Conservation (phyloP, 108 stramenopile genomes). For the Pseudonitzschia delicatissima region DNA sequence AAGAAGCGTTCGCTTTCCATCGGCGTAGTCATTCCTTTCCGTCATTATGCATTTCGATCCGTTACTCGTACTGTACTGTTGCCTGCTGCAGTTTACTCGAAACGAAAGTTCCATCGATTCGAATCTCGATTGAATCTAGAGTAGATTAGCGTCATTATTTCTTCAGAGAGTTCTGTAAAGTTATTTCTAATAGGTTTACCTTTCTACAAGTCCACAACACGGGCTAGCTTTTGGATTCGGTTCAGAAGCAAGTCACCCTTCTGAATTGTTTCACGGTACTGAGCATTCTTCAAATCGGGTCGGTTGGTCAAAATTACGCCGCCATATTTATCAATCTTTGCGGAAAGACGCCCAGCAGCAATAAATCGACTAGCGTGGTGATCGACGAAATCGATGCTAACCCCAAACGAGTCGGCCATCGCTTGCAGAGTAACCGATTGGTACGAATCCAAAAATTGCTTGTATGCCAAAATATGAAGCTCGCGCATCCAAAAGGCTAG, state of each 20-base stretch:
- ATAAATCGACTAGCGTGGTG: slow-evolving; percentile 95
- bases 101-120: no score
- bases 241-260: slow-evolving; percentile 96
- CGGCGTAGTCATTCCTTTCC: no score
- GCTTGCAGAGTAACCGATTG: slow-evolving; percentile 89
- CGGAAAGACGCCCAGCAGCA: slow-evolving; percentile 90
- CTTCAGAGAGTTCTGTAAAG: no score
- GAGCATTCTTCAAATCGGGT: slow-evolving; percentile 94
- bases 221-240: slow-evolving; percentile 93
- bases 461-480: slow-evolving; percentile 91
- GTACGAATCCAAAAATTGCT: slow-evolving; percentile 99
- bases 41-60: no score
- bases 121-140: no score
- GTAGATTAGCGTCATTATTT: no score
- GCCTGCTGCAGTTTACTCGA: no score
- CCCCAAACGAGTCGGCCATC: slow-evolving; percentile 96
- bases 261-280: slow-evolving; percentile 96
- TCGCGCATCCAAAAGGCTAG: slow-evolving; percentile 86
- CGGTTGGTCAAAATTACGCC: slow-evolving; percentile 95
- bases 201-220: slow-evolving; percentile 89
- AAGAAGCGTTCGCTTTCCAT: no score
- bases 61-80: no score
- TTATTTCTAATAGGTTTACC: no score
- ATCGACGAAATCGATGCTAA: slow-evolving; percentile 88
- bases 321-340: slow-evolving; percentile 98